Evolutionary conservation across 2,329 filamentous ascomycete genomes (phyloP).

Genomic region (Aspergillus jensenii): DNA sequence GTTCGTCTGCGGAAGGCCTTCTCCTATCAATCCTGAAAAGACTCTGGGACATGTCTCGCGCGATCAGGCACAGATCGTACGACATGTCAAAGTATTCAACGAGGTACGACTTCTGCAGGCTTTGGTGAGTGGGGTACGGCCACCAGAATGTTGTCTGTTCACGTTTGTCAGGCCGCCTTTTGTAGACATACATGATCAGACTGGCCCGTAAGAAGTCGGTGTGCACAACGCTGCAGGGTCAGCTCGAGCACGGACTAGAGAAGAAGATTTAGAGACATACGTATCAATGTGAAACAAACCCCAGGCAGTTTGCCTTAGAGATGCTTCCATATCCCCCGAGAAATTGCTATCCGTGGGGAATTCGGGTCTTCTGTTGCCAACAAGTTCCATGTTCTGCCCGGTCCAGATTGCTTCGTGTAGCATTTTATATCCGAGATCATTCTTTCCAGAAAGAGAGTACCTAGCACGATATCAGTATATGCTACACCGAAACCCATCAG

Average conservation of each 20-base stretch:
- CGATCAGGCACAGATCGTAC: constrained; percentile 35
- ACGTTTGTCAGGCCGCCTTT: constrained; percentile 21
- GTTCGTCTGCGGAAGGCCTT: constrained; percentile 6
- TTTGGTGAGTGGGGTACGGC: constrained; percentile 35
- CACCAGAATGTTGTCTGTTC: constrained; percentile 28
- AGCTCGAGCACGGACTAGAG: background rate
- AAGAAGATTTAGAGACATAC: constrained; percentile 20
- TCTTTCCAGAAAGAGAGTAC: constrained; percentile 36
- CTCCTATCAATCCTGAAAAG: constrained; percentile 27
- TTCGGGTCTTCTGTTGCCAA: constrained; percentile 24
- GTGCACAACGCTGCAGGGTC: constrained; percentile 31
- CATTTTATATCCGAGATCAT: constrained; percentile 39
- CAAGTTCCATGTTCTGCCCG: constrained; percentile 33
- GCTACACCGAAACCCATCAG: background rate
- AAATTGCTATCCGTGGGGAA: constrained; percentile 21
- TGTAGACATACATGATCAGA: constrained; percentile 35
- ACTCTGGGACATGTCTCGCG: constrained; percentile 34
- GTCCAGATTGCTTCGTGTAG: constrained; percentile 37
- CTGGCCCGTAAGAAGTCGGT: constrained; percentile 36
- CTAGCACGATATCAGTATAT: constrained; percentile 16
- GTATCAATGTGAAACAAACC: constrained; percentile 41
- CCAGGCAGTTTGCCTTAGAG: constrained; percentile 35
- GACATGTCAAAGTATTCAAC: constrained; percentile 35
- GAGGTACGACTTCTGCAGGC: constrained; percentile 26
- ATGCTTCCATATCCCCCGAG: constrained; percentile 32